Evolutionary conservation across 441 rosid species (phyloP).

Genomic region (Euphorbia neoarborescens): DNA sequence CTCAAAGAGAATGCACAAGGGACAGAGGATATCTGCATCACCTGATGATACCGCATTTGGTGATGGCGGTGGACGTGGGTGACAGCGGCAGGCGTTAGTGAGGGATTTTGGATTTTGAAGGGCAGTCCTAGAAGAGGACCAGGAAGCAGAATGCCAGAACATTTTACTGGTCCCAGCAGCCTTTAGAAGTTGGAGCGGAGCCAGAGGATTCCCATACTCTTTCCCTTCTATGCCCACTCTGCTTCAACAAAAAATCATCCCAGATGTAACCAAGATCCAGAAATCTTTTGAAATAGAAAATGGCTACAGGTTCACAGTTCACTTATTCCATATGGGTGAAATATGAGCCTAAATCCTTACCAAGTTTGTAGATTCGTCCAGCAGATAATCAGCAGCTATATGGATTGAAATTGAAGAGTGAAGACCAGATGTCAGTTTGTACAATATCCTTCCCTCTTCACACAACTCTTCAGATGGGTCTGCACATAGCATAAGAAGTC

Average conservation of each 20-base stretch:
- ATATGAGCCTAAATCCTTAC: constrained; percentile 31
- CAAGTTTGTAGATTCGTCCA: constrained; percentile 57
- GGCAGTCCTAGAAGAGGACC: constrained; percentile 88
- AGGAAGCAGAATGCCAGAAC: constrained; percentile 94
- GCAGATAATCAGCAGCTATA: constrained; percentile 72
- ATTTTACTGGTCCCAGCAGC: constrained; percentile 45
- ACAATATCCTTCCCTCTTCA: constrained; percentile 68
- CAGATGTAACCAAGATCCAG: constrained; percentile 18
- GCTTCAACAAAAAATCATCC: constrained; percentile 4
- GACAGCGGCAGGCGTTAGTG: too few species aligned
- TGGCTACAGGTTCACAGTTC: neutral
- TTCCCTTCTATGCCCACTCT: constrained; percentile 69
- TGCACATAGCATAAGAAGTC: constrained; percentile 23
- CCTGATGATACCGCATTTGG: constrained; percentile 99
- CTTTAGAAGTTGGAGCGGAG: constrained; percentile 40
- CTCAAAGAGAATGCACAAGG: constrained; percentile 8
- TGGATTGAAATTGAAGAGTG: constrained; percentile 81
- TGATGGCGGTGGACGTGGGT: too few species aligned
- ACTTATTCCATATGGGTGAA: neutral
- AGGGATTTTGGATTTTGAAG: constrained; percentile 41
- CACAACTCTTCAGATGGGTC: constrained; percentile 65
- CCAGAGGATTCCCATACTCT: constrained; percentile 60
- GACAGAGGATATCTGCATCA: constrained; percentile 22
- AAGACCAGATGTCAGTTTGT: constrained; percentile 84
- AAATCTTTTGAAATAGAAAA: constrained; percentile 9